A percentile compares a stretch with the other conserved stretches of the same genome.
Conservation (phyloP, 2,329 filamentous ascomycete genomes). For the Thelonectria blattea region DNA sequence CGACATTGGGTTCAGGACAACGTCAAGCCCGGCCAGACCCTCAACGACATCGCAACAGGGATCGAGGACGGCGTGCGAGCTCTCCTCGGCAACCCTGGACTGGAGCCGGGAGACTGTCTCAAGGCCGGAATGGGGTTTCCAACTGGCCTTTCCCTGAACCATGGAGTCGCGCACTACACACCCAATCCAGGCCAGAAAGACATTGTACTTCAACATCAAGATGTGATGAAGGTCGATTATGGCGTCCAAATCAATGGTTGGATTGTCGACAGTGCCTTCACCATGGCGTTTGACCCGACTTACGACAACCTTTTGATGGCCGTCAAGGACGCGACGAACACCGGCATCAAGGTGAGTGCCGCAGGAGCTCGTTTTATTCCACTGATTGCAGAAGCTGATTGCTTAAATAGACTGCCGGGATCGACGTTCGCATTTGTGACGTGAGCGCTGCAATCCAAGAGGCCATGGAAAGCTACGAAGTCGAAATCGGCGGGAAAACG, state of each 20-base stretch:
- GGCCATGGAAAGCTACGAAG: slow-evolving; percentile 88
- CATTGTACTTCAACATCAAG: slow-evolving; percentile 67
- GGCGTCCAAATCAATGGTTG: slow-evolving; percentile 78
- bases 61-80: slow-evolving; percentile 81
- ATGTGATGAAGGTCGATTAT: slow-evolving; percentile 81
- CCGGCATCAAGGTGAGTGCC: slow-evolving; percentile 67
- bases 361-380: rapidly evolving
- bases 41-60: slow-evolving; percentile 79
- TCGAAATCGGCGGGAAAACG: slow-evolving; percentile 78
- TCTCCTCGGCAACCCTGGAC: slow-evolving; percentile 73
- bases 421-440: slow-evolving; percentile 84
- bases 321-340: slow-evolving; percentile 78
- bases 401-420: slow-evolving; percentile 63
- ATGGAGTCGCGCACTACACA: slow-evolving; percentile 81
- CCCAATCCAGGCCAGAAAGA: slow-evolving; percentile 80
- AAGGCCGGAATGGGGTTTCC: slow-evolving; percentile 83
- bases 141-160: slow-evolving; percentile 79
- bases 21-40: slow-evolving; percentile 77
- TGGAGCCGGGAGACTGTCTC: slow-evolving; percentile 76
- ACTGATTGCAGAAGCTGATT: slow-evolving; percentile 1
- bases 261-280: slow-evolving; percentile 81
- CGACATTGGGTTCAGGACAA: slow-evolving; percentile 78
- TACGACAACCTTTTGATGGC: slow-evolving; percentile 75
- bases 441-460: slow-evolving; percentile 84
- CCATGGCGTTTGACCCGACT: slow-evolving; percentile 72